Conservation (phyloP, 139 green algal species). For the Deuterostichococcus epilithicus region DNA sequence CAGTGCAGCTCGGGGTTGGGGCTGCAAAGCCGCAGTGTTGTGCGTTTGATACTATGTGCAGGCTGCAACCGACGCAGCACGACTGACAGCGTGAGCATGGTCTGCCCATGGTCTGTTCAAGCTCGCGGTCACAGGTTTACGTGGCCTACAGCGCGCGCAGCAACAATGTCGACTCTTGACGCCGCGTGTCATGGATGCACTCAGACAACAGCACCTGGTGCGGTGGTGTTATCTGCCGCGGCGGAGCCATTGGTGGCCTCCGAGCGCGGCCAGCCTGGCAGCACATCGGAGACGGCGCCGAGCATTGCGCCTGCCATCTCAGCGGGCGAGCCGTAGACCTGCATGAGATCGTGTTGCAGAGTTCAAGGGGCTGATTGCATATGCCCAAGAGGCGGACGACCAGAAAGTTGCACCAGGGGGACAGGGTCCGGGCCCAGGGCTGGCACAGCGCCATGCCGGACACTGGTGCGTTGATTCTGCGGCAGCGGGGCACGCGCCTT, state of each 20-base stretch:
- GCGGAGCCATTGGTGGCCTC: not conserved
- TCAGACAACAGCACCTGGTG: not conserved
- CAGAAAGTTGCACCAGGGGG: too few species aligned
- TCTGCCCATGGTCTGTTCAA: not conserved
- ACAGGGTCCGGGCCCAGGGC: too few species aligned
- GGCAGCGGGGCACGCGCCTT: too few species aligned
- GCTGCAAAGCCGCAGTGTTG: too few species aligned
- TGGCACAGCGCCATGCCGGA: too few species aligned
- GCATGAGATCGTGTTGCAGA: not conserved
- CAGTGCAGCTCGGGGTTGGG: not conserved
- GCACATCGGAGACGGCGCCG: not conserved
- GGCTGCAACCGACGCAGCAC: slow-evolving; percentile 2
- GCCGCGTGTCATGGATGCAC: not conserved
- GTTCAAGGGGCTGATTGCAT: too few species aligned
- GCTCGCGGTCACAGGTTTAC: not conserved
- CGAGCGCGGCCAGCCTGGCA: not conserved
- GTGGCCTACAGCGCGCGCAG: slow-evolving; percentile 10
- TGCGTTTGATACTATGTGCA: not conserved
- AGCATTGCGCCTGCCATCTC: slow-evolving; percentile 38
- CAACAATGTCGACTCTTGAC: not conserved
- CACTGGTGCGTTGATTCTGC: too few species aligned
- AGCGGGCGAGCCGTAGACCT: slow-evolving; percentile 27
- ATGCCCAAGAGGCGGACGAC: too few species aligned
- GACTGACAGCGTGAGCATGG: slow-evolving; percentile 6
- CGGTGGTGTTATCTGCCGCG: not conserved